Percentiles rank a stretch among this genome's conserved stretches.
These are phyloP conservation scores for Syzygium aromaticum DNA, from an alignment of 345 rosid species.

Conservation along the genomic window DNA sequence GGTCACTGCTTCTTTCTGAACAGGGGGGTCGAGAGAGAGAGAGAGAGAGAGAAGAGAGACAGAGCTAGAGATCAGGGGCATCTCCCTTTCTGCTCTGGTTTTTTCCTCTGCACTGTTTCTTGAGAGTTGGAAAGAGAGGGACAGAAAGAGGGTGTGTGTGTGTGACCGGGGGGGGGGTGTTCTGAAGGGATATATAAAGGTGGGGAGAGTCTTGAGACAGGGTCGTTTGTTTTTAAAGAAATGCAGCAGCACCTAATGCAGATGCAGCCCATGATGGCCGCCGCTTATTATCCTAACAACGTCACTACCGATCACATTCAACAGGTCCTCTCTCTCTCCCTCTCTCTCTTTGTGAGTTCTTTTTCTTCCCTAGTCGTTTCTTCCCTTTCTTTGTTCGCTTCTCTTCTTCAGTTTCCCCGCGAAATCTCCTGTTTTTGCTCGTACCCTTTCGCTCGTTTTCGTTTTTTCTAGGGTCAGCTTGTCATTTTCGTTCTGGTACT, in stretches of 20 bases:
- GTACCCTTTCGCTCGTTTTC: background rate
- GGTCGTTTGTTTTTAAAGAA: constrained; percentile 24
- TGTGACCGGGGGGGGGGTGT: background rate
- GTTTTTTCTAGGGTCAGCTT: background rate
- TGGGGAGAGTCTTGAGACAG: background rate
- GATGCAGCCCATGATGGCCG: constrained; percentile 99
- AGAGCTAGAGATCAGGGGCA: background rate
- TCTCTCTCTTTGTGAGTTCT: background rate
- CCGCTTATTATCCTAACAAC: constrained; percentile 97
- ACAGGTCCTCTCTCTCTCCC: constrained; percentile 48
- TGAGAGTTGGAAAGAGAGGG: background rate
- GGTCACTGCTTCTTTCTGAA: background rate
- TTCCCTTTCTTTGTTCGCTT: background rate
- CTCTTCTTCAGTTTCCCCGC: background rate
- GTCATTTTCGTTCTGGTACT: background rate
- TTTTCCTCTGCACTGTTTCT: constrained; percentile 2
- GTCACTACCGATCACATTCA: constrained; percentile 99
- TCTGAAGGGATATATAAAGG: constrained; percentile 5
- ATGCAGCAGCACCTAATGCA: constrained; percentile 99
- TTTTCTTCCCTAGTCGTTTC: background rate
- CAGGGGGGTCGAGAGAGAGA: background rate
- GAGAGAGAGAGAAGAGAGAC: constrained; percentile 1
- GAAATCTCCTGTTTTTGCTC: background rate
- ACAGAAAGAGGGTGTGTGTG: background rate
- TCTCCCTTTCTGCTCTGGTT: constrained; percentile 6